Base-by-base conservation (phyloP, 139 green algal species). In the Coelastrella sp. region DNA sequence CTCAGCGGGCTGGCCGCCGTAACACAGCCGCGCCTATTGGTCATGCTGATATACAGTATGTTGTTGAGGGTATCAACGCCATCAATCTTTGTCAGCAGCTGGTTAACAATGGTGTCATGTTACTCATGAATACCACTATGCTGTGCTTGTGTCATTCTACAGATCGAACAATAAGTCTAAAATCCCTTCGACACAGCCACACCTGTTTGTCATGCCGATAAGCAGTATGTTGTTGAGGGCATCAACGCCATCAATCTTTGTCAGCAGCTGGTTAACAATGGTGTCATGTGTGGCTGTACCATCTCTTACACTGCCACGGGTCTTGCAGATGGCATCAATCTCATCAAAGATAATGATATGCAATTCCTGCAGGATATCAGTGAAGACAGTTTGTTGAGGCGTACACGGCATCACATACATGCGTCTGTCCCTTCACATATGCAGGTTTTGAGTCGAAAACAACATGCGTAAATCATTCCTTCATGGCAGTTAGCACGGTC, bases 341-440 rank as follows among this genome's bases (percentile, higher is more conserved):
- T 99, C 98, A 90, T 99, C 98, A 92, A 99, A 99, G 90, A 99
- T 99, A 95, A 99, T 99, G 88, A 99, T 98, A 93, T 99, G 98
- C 91, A 99, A 95, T 23, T 99, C 97, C 22, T 90, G 85, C 74
- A 74, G n/a, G 94, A 96, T 20, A 94, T 71, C n/a, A 57, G n/a
- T 16, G 74, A 77, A n/a, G 71, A n/a, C 11, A 2, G 11, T 71
- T 19, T 71, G 61, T 71, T 13, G 11, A 10, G 8, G 61, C 61
- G 32, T 47, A 47, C 32, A 47, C 32, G 32, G 32, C 32, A 47
- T 47, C 32, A 47, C 32, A 47, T 47, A 47, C 32, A 47, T 47
- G 32, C 32, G 32, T 47, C 32, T 47, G 32, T 47, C 32, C 32
- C 32, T 47, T 47, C 32, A 47, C 32, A 47, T 47, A 47, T 47